Percentiles rank a stretch among this genome's conserved stretches.
Evolutionary conservation across 148 eudicot genomes (phyloP).

Genomic region (Fagopyrum tataricum): DNA sequence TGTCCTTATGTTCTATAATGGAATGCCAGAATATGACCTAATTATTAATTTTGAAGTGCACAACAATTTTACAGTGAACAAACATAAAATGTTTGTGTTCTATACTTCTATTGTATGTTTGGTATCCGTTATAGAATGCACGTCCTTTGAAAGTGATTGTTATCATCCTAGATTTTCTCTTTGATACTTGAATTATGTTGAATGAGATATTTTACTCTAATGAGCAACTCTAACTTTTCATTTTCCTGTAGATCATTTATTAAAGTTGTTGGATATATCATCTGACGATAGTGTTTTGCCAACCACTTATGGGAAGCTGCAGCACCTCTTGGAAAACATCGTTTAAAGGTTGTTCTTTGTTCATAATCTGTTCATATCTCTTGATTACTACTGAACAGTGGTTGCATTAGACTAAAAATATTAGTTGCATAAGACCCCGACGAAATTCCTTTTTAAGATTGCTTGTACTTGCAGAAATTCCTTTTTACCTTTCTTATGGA

Average conservation of each 20-base stretch:
- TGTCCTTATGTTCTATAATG: too few species aligned
- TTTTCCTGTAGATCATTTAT: slow-evolving; percentile 47
- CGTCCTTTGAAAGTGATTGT: not conserved
- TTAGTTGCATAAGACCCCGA: not conserved
- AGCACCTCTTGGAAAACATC: slow-evolving; percentile 93
- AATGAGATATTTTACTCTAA: not conserved
- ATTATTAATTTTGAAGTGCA: not conserved
- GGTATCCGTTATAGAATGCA: not conserved
- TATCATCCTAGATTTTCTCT: not conserved
- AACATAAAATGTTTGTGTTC: not conserved
- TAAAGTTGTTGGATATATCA: slow-evolving; percentile 72
- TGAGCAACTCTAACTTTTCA: not conserved
- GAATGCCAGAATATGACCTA: too few species aligned
- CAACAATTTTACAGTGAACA: not conserved
- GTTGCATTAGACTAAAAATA: not conserved
- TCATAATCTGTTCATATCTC: not conserved
- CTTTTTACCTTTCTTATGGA: not conserved
- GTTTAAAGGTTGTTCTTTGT: slow-evolving; percentile 58
- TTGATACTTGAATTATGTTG: not conserved
- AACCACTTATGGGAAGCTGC: slow-evolving; percentile 90
- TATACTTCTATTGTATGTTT: not conserved
- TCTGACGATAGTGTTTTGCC: slow-evolving; percentile 50
- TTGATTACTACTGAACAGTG: not conserved
- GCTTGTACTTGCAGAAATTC: not conserved
- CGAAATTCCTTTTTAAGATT: not conserved